These are phyloP conservation scores for Candida anglica DNA, from an alignment of 805 yeast genomes.

Conservation along the genomic window DNA sequence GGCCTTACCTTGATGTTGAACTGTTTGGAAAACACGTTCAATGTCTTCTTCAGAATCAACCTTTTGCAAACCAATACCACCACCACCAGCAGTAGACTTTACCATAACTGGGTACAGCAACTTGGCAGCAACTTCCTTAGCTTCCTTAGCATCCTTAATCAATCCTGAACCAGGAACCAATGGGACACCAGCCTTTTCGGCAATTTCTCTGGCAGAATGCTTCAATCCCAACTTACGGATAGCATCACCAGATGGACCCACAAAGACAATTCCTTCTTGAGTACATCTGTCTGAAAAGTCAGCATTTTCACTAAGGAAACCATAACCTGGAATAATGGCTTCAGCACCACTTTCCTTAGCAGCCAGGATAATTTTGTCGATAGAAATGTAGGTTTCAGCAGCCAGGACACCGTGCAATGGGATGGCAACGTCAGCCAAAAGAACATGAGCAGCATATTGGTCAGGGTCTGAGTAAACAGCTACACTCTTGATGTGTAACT, in stretches of 20 bases:
- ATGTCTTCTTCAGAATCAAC: conserved; percentile 82
- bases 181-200: conserved; percentile 88
- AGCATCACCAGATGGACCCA: conserved; percentile 96
- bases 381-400: conserved; percentile 83
- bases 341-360: conserved; percentile 82
- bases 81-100: conserved; percentile 98
- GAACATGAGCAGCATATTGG: conserved; percentile 81
- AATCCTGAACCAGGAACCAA: conserved; percentile 96
- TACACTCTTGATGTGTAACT: conserved; percentile 70
- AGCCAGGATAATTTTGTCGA: conserved; percentile 81
- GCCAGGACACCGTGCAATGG: conserved; percentile 80
- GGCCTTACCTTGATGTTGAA: conserved; percentile 88
- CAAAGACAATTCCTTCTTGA: conserved; percentile 80
- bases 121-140: conserved; percentile 66
- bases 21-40: conserved; percentile 81
- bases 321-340: conserved; percentile 98
- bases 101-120: conserved; percentile 91
- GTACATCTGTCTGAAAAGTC: conserved; percentile 89
- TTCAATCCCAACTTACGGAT: conserved; percentile 88
- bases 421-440: conserved; percentile 75
- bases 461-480: conserved; percentile 93
- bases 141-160: conserved; percentile 68
- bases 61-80: conserved; percentile 96
- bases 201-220: conserved; percentile 95
- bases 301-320: conserved; percentile 94